Evolutionary conservation across 2,329 filamentous ascomycete genomes (phyloP), one percentile per base, ranked within the genome.

Genomic region (Neobulgaria alba): DNA sequence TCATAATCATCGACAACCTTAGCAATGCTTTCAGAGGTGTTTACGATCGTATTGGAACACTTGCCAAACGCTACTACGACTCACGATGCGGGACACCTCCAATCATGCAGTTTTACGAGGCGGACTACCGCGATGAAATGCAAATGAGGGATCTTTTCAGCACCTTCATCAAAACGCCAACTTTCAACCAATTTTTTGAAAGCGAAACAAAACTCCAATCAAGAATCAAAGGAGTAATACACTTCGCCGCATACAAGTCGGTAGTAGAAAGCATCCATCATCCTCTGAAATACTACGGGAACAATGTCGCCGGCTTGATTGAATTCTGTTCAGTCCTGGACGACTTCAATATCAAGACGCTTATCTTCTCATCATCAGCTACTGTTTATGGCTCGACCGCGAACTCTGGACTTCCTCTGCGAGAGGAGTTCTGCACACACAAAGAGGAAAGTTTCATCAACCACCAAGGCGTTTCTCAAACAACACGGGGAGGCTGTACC

Each of bases 291-390:
- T 83, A 83, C 60, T 83, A 82, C 59, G 67, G 69, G 44, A 83
- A 82, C 64, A 83, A 83, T 45, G 75, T 82, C 21, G 72, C 71
- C 50, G 79, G 78, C 0, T 62, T 82, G 4, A 66, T 82, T 35
- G 67, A 77, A 43, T 71, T 83, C 42, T 67, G 79, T 20, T 60
- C 66, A 14, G 64, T 72, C 3, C 67, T 82, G 33, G 69, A 71
- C 38, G 67, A 75, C 44, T 75, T 74, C 52, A 66, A 69, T 23
- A 77, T 82, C 60, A 79, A 76, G 51, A 79, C 72, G 30, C 75
- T 82, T 46, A 76, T 82, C 44, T 82, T 83, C 56, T 80, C 75
- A 1, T 81, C 76, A 0, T 82, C 77, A 0, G 79, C 79, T 5
- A 80, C 77, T 0, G 78, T 83, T 1, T 82, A 82, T 51, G 79